These are phyloP conservation scores for Micractinium sp. DNA, from an alignment of 139 green algal genomes.

Conservation along the genomic window DNA sequence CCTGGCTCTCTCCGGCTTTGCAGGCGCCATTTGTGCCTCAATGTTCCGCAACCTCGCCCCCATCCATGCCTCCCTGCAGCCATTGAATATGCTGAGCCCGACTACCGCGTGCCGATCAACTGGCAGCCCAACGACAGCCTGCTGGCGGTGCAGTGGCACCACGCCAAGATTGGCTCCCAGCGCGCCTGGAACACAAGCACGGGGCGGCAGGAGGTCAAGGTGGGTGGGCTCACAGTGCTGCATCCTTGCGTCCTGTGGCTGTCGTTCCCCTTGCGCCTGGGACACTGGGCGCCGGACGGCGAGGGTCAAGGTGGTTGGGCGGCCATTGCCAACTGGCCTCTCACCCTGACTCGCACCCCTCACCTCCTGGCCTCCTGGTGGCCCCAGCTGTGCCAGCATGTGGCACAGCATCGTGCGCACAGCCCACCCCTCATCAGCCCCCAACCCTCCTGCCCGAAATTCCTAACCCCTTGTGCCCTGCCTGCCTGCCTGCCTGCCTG, in stretches of 20 bases:
- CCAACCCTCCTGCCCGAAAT: not conserved
- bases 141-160: conserved; percentile 43
- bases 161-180: not conserved
- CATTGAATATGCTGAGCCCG: conserved; percentile 44
- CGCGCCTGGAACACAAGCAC: conserved; percentile 37
- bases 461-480: no score
- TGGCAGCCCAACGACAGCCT: conserved; percentile 34
- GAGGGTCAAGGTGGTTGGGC: no score
- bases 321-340: no score
- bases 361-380: no score
- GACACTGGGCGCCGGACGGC: no score
- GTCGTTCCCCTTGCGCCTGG: no score
- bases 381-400: no score
- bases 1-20: not conserved
- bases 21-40: not conserved
- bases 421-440: no score
- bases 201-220: conserved; percentile 51
- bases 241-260: not conserved
- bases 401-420: no score
- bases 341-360: no score
- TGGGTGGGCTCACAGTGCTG: not conserved
- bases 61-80: not conserved
- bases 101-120: conserved; percentile 35
- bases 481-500: not conserved
- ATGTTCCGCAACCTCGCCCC: not conserved